Evolutionary conservation across 225 moss, liverwort and hornwort genomes (phyloP), one percentile per base, ranked within the genome.

Genomic region (Pseudisothecium myosuroides): DNA sequence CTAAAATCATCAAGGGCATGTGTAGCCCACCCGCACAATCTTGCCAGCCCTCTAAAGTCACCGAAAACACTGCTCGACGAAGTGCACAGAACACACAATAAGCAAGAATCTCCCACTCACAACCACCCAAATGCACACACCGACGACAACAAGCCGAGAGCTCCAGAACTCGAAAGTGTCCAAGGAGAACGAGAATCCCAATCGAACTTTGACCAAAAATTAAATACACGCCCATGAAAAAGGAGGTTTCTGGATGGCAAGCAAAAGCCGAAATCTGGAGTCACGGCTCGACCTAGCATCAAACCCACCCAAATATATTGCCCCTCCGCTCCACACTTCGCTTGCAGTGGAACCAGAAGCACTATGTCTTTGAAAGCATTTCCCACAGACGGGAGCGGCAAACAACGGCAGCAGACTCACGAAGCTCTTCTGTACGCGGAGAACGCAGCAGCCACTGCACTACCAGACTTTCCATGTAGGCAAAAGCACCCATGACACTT

Each of bases 201-300:
- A 88, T 72, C 90, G 63, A 75, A 82, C 68, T 85, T 90, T 80
- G 59, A 79, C 86, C 88, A 88, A 86, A 93, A 93, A 92, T 90
- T 93, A 90, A 88, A 91, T 89, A 93, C 92, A 93, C 91, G 85
- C 90, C 85, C 91, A 85, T 86, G 88, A 82, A 85, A 92, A 71
- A 77, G 78, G 72, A 80, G 79, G 88, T 88, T 89, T 52, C 84
- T 86, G 89, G 86, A 89, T 91, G 88, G 88, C 32, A 88, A 88
- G 62, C 80, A 77, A 91, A 77, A 81, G 82, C 54, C 88, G 86
- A 56, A 81, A 32, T 75, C 75, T 16, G 10, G 43, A 89, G 59
- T 90, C 88, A 63, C 83, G 85, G 88, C 88, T 90, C 81, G 69
- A 90, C 58, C 88, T 60, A 83, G 76, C 88, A 86, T 75, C 86